Conservation (phyloP, 106 monocot species). For the Dioscorea alata region DNA sequence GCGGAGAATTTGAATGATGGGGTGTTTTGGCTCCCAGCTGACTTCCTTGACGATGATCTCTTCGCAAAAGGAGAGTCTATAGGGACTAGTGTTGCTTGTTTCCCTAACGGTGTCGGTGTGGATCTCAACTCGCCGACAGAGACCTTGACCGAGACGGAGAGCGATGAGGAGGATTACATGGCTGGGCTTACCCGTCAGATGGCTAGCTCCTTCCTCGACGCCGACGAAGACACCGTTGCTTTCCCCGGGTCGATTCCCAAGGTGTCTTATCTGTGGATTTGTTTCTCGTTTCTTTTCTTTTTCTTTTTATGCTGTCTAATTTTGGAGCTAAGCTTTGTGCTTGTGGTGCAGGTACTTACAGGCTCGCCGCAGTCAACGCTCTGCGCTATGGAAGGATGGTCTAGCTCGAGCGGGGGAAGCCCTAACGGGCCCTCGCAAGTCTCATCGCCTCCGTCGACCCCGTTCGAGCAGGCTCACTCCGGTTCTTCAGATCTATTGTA, state of each 20-base stretch:
- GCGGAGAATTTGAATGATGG: slow-evolving; percentile 13
- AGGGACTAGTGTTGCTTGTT: not conserved
- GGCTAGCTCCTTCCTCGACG: slow-evolving; percentile 36
- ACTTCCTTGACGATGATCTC: slow-evolving; percentile 39
- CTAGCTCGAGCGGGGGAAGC: slow-evolving; percentile 19
- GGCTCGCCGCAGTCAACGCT: slow-evolving; percentile 46
- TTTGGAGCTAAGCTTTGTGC: not conserved
- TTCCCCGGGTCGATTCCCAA: not conserved
- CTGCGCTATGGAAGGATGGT: slow-evolving; percentile 10
- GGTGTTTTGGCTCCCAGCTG: slow-evolving; percentile 47
- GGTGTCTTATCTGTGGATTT: not conserved
- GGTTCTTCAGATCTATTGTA: slow-evolving; percentile 16
- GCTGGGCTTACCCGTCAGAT: slow-evolving; percentile 39
- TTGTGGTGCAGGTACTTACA: slow-evolving; percentile 10
- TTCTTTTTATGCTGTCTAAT: not conserved
- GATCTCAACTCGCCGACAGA: slow-evolving; percentile 6
- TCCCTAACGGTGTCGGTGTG: slow-evolving; percentile 4
- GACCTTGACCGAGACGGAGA: slow-evolving; percentile 23
- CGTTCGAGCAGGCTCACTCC: not conserved
- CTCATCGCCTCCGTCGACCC: slow-evolving; percentile 1
- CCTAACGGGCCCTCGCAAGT: slow-evolving; percentile 3
- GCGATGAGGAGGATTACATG: slow-evolving; percentile 50
- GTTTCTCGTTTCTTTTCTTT: too few species aligned
- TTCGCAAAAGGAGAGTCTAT: slow-evolving; percentile 9
- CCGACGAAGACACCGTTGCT: slow-evolving; percentile 10